A percentile compares a stretch with the other conserved stretches of the same genome.
Conservation (phyloP, 169 alveolate species). For the Blepharisma undulans region DNA sequence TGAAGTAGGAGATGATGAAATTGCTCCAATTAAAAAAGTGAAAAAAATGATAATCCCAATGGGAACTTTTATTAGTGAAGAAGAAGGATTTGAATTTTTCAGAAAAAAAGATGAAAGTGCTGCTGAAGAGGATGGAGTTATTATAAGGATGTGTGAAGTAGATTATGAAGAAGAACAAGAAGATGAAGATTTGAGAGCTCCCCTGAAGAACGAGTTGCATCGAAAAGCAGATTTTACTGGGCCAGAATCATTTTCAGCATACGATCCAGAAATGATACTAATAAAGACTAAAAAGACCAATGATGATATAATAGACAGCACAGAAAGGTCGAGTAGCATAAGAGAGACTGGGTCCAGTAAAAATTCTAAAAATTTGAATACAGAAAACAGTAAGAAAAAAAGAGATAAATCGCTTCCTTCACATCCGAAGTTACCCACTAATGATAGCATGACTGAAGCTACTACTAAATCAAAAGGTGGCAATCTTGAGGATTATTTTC, state of each 20-base stretch:
- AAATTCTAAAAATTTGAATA: background rate
- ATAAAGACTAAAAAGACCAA: no score
- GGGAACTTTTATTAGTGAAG: background rate
- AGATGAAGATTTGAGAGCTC: background rate
- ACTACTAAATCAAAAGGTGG: background rate
- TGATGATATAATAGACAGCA: background rate
- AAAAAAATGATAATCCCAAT: background rate
- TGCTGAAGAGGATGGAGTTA: background rate
- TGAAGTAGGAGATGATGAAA: background rate
- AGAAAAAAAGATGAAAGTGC: background rate
- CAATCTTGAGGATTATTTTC: background rate
- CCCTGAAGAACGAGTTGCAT: background rate
- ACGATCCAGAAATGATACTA: background rate
- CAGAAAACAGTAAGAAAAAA: background rate
- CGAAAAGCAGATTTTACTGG: background rate
- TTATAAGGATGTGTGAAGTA: background rate
- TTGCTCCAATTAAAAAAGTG: background rate
- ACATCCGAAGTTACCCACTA: background rate
- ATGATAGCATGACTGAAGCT: background rate
- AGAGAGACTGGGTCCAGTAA: background rate
- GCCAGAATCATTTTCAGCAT: background rate
- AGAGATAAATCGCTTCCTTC: background rate
- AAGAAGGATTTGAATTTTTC: background rate
- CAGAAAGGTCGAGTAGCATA: background rate
- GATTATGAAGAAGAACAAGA: background rate